Percentiles rank a stretch among this genome's conserved stretches.
Conservation (phyloP, 2,329 filamentous ascomycete genomes). For the Fusarium sp. region DNA sequence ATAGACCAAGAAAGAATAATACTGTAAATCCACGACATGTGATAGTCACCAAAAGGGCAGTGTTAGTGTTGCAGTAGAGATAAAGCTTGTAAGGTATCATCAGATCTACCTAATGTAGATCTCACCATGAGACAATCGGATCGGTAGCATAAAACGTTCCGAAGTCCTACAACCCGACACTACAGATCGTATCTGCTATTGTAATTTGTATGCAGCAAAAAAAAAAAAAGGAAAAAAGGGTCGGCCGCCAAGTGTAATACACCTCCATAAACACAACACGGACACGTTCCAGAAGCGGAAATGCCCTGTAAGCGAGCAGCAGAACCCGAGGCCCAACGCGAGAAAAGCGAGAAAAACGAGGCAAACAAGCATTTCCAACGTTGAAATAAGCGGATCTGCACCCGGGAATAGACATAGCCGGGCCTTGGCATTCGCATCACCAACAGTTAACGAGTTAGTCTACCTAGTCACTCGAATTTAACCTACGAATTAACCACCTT, state of each 20-base stretch:
- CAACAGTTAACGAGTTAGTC: background rate
- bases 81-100: background rate
- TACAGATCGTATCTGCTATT: background rate
- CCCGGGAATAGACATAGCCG: constrained; percentile 18
- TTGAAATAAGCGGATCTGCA: constrained; percentile 24
- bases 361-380: constrained; percentile 5
- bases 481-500: constrained; percentile 3
- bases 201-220: background rate
- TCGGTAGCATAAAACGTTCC: constrained; percentile 25
- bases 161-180: constrained; percentile 22
- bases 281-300: background rate
- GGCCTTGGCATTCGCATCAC: constrained; percentile 3
- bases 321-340: constrained; percentile 8
- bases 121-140: background rate
- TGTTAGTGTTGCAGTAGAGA: background rate
- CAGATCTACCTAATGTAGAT: background rate
- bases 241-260: constrained; percentile 31
- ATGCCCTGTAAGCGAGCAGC: constrained; percentile 3
- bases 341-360: constrained; percentile 19
- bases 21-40: background rate
- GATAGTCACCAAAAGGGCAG: background rate
- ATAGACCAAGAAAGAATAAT: background rate
- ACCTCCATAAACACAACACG: background rate
- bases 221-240: constrained; percentile 15
- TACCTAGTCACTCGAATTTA: constrained; percentile 5